Percentiles rank a stretch among this genome's conserved stretches.
Evolutionary conservation across 495 filamentous ascomycete species (phyloP).

Genomic region (Haplographium delicatum): DNA sequence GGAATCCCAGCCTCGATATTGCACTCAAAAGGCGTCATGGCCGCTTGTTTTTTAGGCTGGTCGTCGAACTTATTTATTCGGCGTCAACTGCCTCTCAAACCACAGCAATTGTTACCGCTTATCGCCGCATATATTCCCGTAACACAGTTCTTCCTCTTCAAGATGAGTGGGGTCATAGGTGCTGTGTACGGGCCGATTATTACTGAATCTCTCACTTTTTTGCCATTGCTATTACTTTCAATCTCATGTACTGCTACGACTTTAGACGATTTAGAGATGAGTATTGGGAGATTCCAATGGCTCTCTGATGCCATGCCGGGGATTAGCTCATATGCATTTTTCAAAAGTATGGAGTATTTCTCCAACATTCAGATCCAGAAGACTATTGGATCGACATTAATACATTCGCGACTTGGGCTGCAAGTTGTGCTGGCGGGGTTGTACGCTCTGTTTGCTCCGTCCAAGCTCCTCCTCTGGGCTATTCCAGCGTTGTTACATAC

Average conservation of each 20-base stretch:
- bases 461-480: conserved; percentile 56
- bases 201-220: conserved; percentile 65
- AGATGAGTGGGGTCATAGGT: conserved; percentile 57
- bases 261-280: conserved; percentile 56
- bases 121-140: conserved; percentile 69
- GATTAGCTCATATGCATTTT: conserved; percentile 58
- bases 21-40: conserved; percentile 60
- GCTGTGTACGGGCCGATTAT: conserved; percentile 66
- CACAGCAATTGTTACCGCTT: conserved; percentile 52
- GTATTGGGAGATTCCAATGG: conserved; percentile 36
- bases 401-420: conserved; percentile 66
- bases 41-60: conserved; percentile 59
- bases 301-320: conserved; percentile 54
- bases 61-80: conserved; percentile 47
- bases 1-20: conserved; percentile 66
- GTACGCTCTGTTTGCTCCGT: conserved; percentile 63
- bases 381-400: conserved; percentile 53
- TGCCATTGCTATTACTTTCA: conserved; percentile 66
- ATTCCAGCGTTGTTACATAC: conserved; percentile 69
- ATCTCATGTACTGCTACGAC: conserved; percentile 58
- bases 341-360: conserved; percentile 50
- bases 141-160: conserved; percentile 62
- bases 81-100: conserved; percentile 33
- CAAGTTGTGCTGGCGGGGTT: conserved; percentile 57
- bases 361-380: conserved; percentile 44